Percentiles rank a stretch among this genome's conserved stretches.
These are phyloP conservation scores for Pyrenochaeta sp. DNA, from an alignment of 2,329 filamentous ascomycete genomes.

Conservation along the genomic window DNA sequence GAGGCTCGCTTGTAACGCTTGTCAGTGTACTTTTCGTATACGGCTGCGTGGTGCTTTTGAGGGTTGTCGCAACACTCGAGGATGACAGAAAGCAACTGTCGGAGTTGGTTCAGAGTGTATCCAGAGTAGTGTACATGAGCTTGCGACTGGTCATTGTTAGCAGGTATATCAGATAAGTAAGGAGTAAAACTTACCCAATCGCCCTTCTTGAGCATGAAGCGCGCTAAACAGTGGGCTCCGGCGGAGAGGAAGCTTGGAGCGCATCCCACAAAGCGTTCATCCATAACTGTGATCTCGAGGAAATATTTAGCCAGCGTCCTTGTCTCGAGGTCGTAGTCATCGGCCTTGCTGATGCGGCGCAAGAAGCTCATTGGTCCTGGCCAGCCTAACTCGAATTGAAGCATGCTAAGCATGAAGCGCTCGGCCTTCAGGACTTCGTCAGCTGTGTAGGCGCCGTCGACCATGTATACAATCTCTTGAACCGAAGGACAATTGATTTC, in stretches of 20 bases:
- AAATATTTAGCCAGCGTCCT: conserved; percentile 98
- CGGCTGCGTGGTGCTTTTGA: conserved; percentile 80
- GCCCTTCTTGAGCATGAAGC: conserved; percentile 88
- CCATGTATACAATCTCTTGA: conserved; percentile 97
- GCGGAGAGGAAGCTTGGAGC: conserved; percentile 91
- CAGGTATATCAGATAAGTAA: neutral
- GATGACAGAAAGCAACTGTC: conserved; percentile 78
- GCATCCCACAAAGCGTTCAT: conserved; percentile 93
- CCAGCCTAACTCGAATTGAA: conserved; percentile 95
- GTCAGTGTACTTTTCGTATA: conserved; percentile 92
- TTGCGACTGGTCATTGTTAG: conserved; percentile 68
- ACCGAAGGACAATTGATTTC: conserved; percentile 98
- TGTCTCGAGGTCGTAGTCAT: conserved; percentile 96
- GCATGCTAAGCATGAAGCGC: conserved; percentile 96
- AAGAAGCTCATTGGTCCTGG: conserved; percentile 99
- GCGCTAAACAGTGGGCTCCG: conserved; percentile 89
- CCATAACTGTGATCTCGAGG: conserved; percentile 95
- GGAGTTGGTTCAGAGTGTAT: conserved; percentile 87
- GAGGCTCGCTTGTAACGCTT: conserved; percentile 88
- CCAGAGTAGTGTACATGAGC: conserved; percentile 92
- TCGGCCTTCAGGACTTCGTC: conserved; percentile 98
- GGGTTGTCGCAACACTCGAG: conserved; percentile 88
- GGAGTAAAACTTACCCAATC: conserved; percentile 75
- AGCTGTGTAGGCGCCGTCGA: conserved; percentile 85
- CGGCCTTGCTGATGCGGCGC: conserved; percentile 95